These are phyloP conservation scores for Boletus barrowsii DNA, from an alignment of 768 basidiomycete genomes.

Conservation along the genomic window DNA sequence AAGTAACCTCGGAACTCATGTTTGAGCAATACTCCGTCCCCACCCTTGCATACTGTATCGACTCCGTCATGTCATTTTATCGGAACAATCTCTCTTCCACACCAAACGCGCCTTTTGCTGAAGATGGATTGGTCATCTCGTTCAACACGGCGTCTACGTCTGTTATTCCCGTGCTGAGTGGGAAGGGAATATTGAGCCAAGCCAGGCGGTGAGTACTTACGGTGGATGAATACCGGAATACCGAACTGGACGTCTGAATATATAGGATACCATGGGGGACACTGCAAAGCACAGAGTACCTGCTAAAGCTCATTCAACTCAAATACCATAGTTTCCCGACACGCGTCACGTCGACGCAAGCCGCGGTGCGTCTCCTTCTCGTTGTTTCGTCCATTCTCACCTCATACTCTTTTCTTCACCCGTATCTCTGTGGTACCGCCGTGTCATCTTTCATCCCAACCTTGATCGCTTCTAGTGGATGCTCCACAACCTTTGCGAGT, in stretches of 20 bases:
- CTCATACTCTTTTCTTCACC: neutral
- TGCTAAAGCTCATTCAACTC: slow-evolving; percentile 89
- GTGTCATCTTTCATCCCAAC: neutral
- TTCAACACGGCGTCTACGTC: slow-evolving; percentile 92
- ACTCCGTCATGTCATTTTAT: slow-evolving; percentile 91
- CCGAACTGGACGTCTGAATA: neutral
- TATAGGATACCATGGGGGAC: slow-evolving; percentile 93
- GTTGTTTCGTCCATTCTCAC: neutral
- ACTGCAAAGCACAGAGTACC: slow-evolving; percentile 84
- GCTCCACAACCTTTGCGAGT: slow-evolving; percentile 81
- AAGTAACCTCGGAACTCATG: slow-evolving; percentile 94
- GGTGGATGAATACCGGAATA: neutral
- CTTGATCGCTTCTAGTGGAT: slow-evolving; percentile 68
- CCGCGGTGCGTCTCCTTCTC: slow-evolving; percentile 53
- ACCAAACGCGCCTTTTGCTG: slow-evolving; percentile 36
- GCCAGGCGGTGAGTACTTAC: slow-evolving; percentile 69
- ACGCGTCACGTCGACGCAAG: slow-evolving; percentile 71
- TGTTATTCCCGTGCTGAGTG: slow-evolving; percentile 81
- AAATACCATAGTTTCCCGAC: slow-evolving; percentile 94
- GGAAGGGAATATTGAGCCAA: slow-evolving; percentile 79
- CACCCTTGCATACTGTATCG: slow-evolving; percentile 81
- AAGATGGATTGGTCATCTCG: slow-evolving; percentile 84
- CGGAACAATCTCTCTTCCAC: slow-evolving; percentile 56
- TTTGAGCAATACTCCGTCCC: slow-evolving; percentile 93
- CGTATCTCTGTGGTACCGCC: neutral